Evolutionary conservation across 1,284 basidiomycete species (phyloP), one percentile per base, ranked within the genome.

Genomic region (Cutaneotrichosporon cavernicola): DNA sequence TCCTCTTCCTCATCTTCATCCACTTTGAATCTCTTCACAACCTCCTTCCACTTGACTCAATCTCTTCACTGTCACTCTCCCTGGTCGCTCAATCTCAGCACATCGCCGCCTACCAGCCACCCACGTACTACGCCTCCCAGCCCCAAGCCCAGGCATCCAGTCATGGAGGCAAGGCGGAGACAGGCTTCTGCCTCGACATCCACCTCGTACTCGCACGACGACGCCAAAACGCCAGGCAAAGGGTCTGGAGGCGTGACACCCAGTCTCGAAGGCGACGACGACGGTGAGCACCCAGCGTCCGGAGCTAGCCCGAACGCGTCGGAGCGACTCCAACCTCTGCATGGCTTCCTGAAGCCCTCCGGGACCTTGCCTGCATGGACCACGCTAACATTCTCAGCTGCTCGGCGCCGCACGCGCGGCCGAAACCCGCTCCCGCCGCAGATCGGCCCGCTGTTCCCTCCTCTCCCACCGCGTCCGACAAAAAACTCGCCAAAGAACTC

Each of bases 401-500:
- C 62, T 34, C 72, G 69, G 2, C 70, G 72, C 50, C 69, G 77
- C 32, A 80, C 78, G 18, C 66, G 79, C 50, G 69, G 70, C 16
- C 67, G 76, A 21, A 78, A 79, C 60, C 78, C 78, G 2, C 67
- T 80, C 16, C 74, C 79, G 46, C 78, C 78, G 1, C 70, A 73
- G 26, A 64, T 71, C 10, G 78, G 78, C 16, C 79, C 79, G 9
- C 69, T 77, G 10, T 80, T 79, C 65, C 79, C 79, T 10, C 73
- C 78, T 34, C 70, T 81, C 13, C 79, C 79, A 30, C 79, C 79
- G 5, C 75, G 79, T 65, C 74, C 71, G 55, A 70, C 74, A 10
- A 77, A 75, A 60, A 67, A 69, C 60, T 72, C 72, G 14, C 69
- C 73, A 51, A 74, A 73, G 66, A 65, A 70, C 56, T 72, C 70